Percentiles rank a stretch among this genome's conserved stretches.
phyloP scores from a whole-genome alignment of 2,329 filamentous ascomycete genomes.

The Cylindrodendrum hubeiense region DNA sequence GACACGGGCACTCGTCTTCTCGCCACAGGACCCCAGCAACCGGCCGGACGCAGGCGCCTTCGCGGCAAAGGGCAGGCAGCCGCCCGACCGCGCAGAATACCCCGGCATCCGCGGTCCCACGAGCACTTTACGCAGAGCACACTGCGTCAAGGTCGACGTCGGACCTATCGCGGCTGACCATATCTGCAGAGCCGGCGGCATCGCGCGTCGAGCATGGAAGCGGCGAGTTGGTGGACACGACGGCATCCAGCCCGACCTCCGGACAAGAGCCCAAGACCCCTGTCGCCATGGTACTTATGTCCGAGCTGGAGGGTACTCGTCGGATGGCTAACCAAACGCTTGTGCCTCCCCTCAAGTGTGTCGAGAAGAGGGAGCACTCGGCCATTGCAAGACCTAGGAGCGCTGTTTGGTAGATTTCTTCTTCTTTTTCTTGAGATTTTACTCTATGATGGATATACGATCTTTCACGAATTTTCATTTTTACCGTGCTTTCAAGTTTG shows the following conservation, averaged over 20 bases:
- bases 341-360: slow-evolving; percentile 30
- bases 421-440: no score
- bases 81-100: slow-evolving; percentile 1
- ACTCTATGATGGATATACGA: neutral
- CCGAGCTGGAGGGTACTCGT: slow-evolving; percentile 15
- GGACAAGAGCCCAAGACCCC: slow-evolving; percentile 35
- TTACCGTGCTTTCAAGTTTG: neutral
- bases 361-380: slow-evolving; percentile 16
- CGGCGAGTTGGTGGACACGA: neutral
- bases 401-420: slow-evolving; percentile 31
- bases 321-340: slow-evolving; percentile 13
- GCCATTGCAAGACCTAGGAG: slow-evolving; percentile 29
- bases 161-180: neutral
- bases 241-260: slow-evolving; percentile 1
- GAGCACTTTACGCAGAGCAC: slow-evolving; percentile 5
- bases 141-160: slow-evolving; percentile 14
- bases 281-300: slow-evolving; percentile 34
- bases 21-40: slow-evolving; percentile 7
- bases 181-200: neutral
- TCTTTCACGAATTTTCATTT: neutral
- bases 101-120: slow-evolving; percentile 13
- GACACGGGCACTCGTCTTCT: slow-evolving; percentile 18
- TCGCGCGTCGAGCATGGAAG: neutral
- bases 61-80: slow-evolving; percentile 5
- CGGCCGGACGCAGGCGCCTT: neutral